phyloP scores from a whole-genome alignment of 2,329 filamentous ascomycete genomes.

The Zymoseptoria passerinii region DNA sequence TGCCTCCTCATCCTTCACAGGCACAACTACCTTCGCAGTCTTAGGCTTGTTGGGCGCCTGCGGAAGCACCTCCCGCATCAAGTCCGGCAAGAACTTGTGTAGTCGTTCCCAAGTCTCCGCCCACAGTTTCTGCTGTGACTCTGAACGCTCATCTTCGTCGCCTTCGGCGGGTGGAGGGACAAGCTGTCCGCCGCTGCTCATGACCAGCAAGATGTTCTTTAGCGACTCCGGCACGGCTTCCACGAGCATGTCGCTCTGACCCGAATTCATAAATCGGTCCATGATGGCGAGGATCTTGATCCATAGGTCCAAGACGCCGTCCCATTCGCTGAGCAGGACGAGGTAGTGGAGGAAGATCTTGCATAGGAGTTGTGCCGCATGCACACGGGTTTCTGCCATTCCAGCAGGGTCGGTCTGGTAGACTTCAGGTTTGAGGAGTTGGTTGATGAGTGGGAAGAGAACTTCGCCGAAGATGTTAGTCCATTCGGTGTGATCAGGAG shows the following conservation, averaged over 20 bases:
- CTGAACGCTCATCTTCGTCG: conserved; percentile 35
- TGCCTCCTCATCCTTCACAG: not conserved
- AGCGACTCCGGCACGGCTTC: conserved; percentile 92
- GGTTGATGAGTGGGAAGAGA: conserved; percentile 79
- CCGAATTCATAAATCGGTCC: conserved; percentile 92
- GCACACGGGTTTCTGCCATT: conserved; percentile 91
- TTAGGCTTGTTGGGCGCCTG: conserved; percentile 28
- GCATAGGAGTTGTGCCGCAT: conserved; percentile 82
- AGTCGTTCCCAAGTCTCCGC: conserved; percentile 52
- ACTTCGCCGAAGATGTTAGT: conserved; percentile 91
- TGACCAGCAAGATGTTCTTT: conserved; percentile 93
- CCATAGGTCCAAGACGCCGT: conserved; percentile 88
- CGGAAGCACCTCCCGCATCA: conserved; percentile 54
- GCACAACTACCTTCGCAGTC: not conserved
- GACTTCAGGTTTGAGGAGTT: conserved; percentile 86
- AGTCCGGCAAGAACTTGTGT: conserved; percentile 51
- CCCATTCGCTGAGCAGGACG: conserved; percentile 72
- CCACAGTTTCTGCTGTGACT: conserved; percentile 49
- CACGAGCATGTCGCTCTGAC: conserved; percentile 67
- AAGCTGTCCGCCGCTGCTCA: conserved; percentile 81
- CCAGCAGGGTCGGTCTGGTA: conserved; percentile 84
- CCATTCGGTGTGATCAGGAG: conserved; percentile 75
- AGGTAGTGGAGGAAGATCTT: conserved; percentile 95
- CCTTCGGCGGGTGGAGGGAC: conserved; percentile 49
- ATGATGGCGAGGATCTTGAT: conserved; percentile 88